Evolutionary conservation across 2,329 filamentous ascomycete species (phyloP), one percentile per base, ranked within the genome.

Genomic region (Colletotrichum navitas): DNA sequence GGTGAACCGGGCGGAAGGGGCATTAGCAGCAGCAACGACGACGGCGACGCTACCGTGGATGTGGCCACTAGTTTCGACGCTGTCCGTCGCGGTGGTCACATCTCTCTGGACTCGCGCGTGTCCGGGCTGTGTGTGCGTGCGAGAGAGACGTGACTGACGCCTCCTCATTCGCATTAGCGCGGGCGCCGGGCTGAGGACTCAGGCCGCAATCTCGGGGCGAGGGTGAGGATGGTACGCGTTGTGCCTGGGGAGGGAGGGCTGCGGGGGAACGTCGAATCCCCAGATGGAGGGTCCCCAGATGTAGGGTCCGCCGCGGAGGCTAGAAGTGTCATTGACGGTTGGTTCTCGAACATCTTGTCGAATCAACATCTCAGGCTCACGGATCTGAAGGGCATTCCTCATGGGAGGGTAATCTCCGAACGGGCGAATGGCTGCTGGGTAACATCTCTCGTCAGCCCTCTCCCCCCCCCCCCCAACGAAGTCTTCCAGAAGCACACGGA

Each of bases 111-210:
- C 43, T 45, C 43, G 43, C 43, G 43, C 21, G 43, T n/a, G 43
- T n/a, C 43, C n/a, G 21, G 36, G 2, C 2, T 5, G 36, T 43
- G 43, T 36, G 26, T 59, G 18, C 24, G 39, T 21, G n/a, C 29
- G 36, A 4, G 36, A 16, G 16, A 32, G 49, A 39, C 21, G 59
- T 64, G 39, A 34, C 47, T 36, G 47, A 55, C 68, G 63, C 63
- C 51, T 66, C 43, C 45, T 59, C 29, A 68, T 54, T 63, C 43
- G 58, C 71, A 68, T 63, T 73, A 73, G 71, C 67, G 71, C 68
- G 71, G 71, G 71, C 71, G 71, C 58, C 71, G 63, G 67, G 47
- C 67, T 71, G 62, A 71, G 71, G 43, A 65, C 63, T 62, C 58
- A 66, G 63, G 58, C 41, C 51, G 36, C 52, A 18, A 18, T 21